Evolutionary conservation across 2,329 filamentous ascomycete species (phyloP).

Genomic region (Alternaria ventricosa): DNA sequence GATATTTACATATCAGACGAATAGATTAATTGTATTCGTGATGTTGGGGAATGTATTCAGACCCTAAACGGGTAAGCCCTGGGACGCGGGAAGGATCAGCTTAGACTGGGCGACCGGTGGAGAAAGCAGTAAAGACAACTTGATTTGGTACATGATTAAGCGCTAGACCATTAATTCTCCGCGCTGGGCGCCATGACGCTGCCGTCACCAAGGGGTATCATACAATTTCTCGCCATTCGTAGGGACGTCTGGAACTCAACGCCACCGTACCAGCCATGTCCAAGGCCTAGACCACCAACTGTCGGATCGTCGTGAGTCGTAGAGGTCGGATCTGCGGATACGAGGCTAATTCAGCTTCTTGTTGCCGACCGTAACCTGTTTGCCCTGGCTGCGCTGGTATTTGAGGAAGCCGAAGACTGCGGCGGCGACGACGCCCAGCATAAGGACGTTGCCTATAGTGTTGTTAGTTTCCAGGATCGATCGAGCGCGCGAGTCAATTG

Average conservation of each 20-base stretch:
- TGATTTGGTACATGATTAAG: background rate
- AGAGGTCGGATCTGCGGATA: background rate
- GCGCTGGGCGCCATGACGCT: background rate
- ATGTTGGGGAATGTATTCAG: constrained; percentile 5
- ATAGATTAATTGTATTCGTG: background rate
- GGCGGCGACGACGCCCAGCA: constrained; percentile 42
- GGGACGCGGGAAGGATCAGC: background rate
- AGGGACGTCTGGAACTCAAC: background rate
- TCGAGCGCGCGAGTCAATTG: background rate
- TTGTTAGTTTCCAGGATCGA: constrained; percentile 11
- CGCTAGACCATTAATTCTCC: background rate
- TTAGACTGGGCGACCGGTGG: background rate
- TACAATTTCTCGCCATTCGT: constrained; percentile 2
- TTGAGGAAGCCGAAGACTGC: constrained; percentile 45
- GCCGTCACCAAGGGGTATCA: constrained; percentile 3
- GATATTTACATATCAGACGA: background rate
- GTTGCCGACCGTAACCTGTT: constrained; percentile 43
- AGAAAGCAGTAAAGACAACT: background rate
- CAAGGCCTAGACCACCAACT: background rate
- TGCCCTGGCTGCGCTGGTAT: constrained; percentile 47
- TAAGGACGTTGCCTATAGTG: constrained; percentile 40
- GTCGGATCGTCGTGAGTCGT: background rate
- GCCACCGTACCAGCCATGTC: background rate
- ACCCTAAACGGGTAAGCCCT: constrained; percentile 3
- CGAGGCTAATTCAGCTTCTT: constrained; percentile 45